Base-by-base conservation (phyloP, 495 filamentous ascomycete species). In the Tuber brumale region DNA sequence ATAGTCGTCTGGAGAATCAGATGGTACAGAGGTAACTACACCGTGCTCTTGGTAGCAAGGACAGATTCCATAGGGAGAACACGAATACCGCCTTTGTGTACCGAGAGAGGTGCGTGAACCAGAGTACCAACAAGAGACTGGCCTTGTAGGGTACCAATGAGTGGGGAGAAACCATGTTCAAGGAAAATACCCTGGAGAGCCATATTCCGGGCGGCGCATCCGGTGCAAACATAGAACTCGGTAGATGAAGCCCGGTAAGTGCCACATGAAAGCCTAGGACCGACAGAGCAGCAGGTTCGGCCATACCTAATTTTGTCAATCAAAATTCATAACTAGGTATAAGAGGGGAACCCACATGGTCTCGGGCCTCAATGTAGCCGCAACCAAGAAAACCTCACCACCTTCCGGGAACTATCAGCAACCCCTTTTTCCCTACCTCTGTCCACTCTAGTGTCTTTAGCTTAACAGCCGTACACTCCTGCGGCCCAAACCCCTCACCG, bases 41-140 rank as follows among this genome's bases (percentile, higher is more conserved):
- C 94, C 95, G 95, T 99, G 80, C 95, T 95, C 86, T 99, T 99
- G 75, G 91, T 91, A 23, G 93, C 90, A 72, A 94, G 91, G 70
- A 98, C 93, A 5, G 92, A 89, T 51, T 97, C 94, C 95, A 99
- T 99, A 39, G 95, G 95, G 74, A 99, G 86, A 77, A 98, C 93
- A 42, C 92, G 88, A 66, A 99, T 91, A 81, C 91, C 91, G 51
- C 92, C 86, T 70, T 88, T 91, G 85, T 97, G 93, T 76, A 96
- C 88, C 27, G 93, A 95, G 27, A 98, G 89, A 31, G 95, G 95
- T 2, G 95, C 95, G 75, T 94, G 87, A 76, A 99, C 90, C 51
- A 95, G 85, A 19, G 94, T 93, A 51, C 95, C 95, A 78, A 99
- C 87, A 75, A 94, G 89, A 77, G 91, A 90, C 23, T 91, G 90